These are phyloP conservation scores for Angomonas deanei DNA, from an alignment of 208 protist genomes.

Conservation along the genomic window DNA sequence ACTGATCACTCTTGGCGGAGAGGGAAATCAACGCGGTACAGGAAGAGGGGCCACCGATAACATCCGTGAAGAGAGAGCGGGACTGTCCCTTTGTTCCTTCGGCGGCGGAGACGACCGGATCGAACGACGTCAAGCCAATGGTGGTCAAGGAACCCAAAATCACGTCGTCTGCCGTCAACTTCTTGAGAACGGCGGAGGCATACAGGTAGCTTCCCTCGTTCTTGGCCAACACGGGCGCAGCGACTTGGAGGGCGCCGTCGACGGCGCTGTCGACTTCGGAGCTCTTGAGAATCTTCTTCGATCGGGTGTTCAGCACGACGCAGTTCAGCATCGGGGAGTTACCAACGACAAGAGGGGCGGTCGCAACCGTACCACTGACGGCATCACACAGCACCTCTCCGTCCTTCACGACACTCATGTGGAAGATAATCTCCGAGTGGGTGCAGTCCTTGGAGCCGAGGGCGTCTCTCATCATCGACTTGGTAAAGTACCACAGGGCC, in stretches of 20 bases:
- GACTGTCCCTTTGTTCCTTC: conserved; percentile 21
- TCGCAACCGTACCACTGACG: conserved; percentile 10
- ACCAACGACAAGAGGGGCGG: conserved; percentile 26
- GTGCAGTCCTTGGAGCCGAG: conserved; percentile 10
- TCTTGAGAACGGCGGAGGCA: conserved; percentile 45
- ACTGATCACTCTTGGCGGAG: conserved; percentile 13
- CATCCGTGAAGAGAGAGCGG: conserved; percentile 43
- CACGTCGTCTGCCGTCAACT: conserved; percentile 34
- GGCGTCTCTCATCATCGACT: conserved; percentile 19
- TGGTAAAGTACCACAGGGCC: conserved; percentile 37
- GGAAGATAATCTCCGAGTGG: conserved; percentile 23
- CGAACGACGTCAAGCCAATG: conserved; percentile 25
- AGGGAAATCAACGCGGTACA: conserved; percentile 31
- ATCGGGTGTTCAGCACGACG: conserved; percentile 19
- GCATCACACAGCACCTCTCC: conserved; percentile 34
- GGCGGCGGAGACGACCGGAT: conserved; percentile 23
- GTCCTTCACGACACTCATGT: conserved; percentile 45
- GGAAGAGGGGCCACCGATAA: conserved; percentile 38
- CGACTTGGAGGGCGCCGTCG: conserved; percentile 21
- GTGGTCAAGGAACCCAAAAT: conserved; percentile 41
- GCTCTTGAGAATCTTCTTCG: conserved; percentile 15
- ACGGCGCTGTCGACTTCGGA: conserved; percentile 23
- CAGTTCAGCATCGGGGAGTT: conserved; percentile 48
- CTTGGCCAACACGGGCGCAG: conserved; percentile 14
- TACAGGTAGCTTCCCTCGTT: conserved; percentile 30